phyloP scores from a whole-genome alignment of 768 basidiomycete species.

The Boletus edulis region DNA sequence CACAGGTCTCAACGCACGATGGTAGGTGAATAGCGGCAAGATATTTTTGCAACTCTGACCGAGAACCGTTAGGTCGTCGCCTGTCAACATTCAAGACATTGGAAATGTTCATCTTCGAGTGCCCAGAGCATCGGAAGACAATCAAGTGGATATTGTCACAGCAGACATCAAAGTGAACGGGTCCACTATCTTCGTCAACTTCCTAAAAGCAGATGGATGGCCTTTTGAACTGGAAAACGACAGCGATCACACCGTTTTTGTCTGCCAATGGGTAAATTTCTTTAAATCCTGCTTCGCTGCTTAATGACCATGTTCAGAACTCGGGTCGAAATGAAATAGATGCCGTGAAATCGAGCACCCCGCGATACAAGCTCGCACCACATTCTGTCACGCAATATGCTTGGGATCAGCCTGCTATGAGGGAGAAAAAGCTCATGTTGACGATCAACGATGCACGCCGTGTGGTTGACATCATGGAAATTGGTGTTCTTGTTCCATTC shows the following conservation, averaged over 20 bases:
- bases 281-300: background rate
- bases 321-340: constrained; percentile 38
- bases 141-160: constrained; percentile 55
- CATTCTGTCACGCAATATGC: constrained; percentile 67
- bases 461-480: constrained; percentile 89
- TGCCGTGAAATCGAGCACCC: constrained; percentile 35
- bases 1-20: constrained; percentile 80
- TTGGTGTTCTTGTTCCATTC: constrained; percentile 88
- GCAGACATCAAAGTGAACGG: constrained; percentile 82
- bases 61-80: constrained; percentile 68
- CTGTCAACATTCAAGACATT: constrained; percentile 90
- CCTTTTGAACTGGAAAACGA: constrained; percentile 91
- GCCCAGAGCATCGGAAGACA: constrained; percentile 36
- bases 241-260: constrained; percentile 63
- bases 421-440: constrained; percentile 76
- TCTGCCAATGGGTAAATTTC: constrained; percentile 69
- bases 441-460: constrained; percentile 59
- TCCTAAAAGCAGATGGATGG: constrained; percentile 69
- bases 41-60: background rate
- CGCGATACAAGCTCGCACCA: constrained; percentile 56
- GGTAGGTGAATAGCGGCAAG: constrained; percentile 48
- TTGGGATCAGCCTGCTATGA: constrained; percentile 90
- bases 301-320: constrained; percentile 40
- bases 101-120: constrained; percentile 79
- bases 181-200: constrained; percentile 83